A percentile compares a stretch with the other conserved stretches of the same genome.
These are phyloP conservation scores for Teunomyces cretensis DNA, from an alignment of 805 yeast species.

Conservation along the genomic window DNA sequence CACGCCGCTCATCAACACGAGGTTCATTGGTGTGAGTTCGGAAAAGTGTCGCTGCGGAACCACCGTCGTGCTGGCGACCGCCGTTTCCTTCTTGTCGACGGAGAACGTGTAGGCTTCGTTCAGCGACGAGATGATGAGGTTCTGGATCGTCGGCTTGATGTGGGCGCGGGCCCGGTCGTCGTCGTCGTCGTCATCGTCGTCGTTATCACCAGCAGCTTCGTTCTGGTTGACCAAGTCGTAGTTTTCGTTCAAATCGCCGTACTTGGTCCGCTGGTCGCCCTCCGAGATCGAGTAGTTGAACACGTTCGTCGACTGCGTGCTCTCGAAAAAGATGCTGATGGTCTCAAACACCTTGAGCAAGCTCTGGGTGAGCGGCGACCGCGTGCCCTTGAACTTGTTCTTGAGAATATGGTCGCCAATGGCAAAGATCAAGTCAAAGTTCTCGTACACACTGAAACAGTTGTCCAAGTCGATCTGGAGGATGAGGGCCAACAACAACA, in stretches of 20 bases:
- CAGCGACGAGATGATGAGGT: constrained; percentile 10
- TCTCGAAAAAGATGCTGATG: constrained; percentile 39
- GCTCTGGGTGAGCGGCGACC: constrained; percentile 14
- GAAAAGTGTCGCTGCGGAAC: background rate
- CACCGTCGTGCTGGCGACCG: background rate
- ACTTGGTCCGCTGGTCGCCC: constrained; percentile 36
- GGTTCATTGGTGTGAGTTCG: background rate
- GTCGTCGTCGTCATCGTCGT: constrained; percentile 14
- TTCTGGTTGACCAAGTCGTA: constrained; percentile 28
- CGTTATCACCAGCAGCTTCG: constrained; percentile 12
- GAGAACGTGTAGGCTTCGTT: constrained; percentile 10
- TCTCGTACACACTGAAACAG: constrained; percentile 40
- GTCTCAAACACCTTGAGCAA: constrained; percentile 30
- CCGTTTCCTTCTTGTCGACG: constrained; percentile 11
- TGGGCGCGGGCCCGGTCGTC: constrained; percentile 13
- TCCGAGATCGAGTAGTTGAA: constrained; percentile 45
- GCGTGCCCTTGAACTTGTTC: constrained; percentile 12
- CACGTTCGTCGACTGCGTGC: constrained; percentile 50
- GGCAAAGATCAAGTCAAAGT: constrained; percentile 39
- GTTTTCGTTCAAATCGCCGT: constrained; percentile 42
- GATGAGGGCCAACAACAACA: constrained; percentile 35
- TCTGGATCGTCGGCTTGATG: constrained; percentile 25
- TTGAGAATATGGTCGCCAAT: constrained; percentile 37
- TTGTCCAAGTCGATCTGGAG: constrained; percentile 40
- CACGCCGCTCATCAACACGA: constrained; percentile 42